Evolutionary conservation across 192 early-diverging fungal species (phyloP), one percentile per base, ranked within the genome.

Genomic region (Coemansia sp.): DNA sequence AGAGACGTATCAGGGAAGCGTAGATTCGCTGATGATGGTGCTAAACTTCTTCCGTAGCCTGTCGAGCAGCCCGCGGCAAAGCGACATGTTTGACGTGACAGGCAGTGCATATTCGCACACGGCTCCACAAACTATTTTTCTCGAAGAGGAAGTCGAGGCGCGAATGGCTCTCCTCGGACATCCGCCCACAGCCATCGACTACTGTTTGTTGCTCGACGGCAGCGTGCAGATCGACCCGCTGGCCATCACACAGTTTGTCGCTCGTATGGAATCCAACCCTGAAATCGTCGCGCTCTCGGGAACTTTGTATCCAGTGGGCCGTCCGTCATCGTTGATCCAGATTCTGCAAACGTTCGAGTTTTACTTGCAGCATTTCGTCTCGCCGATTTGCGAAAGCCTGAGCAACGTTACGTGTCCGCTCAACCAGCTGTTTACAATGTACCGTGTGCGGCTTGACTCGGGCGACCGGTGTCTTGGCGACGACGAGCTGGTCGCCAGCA

Each of bases 1-100:
- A 76, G 78, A 81, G 41, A 43, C 68, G 23, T 62, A 62, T 55
- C 73, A 74, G 62, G 78, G 78, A 12, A 49, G 62, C 13, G 73
- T 75, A 7, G 78, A 81, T 50, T 69, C 78, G 68, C 68, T 81
- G 58, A 81, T 81, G 78, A 71, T 81, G 68, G 65, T 74, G 54
- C 69, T 74, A 12, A 68, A 67, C 65, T 66, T 75, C 22, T 81
- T 81, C 61, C 72, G 78, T 47, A 80, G 65, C 61, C 18, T 77
- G 57, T 47, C 29, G 45, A 56, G 47, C 67, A 54, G 47, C 68
- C 37, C 38, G 32, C 60, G 54, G 16, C 64, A 20, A 23, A 16
- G 54, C 53, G 29, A 47, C 35, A 24, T 43, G 22, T 29, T 18
- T 3, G 24, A 23, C 49, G 38, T 35, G 19, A 26, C 13, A 59